A percentile compares a stretch with the other conserved stretches of the same genome.
Conservation (phyloP, 257 asterid genomes). For the Solanum peruvianum region DNA sequence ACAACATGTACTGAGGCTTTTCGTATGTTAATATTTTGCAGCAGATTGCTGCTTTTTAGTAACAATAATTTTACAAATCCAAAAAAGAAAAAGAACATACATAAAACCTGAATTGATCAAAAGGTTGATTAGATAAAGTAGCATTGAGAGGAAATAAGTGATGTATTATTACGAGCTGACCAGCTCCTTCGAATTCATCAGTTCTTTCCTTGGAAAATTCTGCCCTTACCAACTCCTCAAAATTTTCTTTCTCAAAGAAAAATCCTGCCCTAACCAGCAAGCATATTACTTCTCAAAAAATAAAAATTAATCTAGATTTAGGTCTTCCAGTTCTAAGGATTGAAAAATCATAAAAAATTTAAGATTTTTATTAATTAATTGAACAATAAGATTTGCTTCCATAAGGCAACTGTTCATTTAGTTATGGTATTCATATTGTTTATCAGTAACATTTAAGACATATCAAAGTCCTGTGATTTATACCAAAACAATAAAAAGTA, state of each 20-base stretch:
- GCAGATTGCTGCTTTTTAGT: not conserved
- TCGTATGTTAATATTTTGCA: not conserved
- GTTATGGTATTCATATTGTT: not conserved
- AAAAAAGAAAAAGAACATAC: not conserved
- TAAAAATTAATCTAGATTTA: not conserved
- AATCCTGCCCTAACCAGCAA: not conserved
- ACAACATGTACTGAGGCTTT: not conserved
- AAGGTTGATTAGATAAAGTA: not conserved
- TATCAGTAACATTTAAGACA: not conserved
- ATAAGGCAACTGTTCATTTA: not conserved
- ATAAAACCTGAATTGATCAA: not conserved
- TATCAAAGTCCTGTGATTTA: not conserved
- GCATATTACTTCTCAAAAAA: not conserved
- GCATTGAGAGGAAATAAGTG: not conserved
- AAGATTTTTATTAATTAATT: not conserved
- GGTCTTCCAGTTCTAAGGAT: not conserved
- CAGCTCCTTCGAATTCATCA: not conserved
- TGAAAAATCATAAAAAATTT: not conserved
- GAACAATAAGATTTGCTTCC: not conserved
- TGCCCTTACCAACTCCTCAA: not conserved
- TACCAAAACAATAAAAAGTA: not conserved
- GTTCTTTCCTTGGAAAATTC: not conserved
- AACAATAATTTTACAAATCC: not conserved
- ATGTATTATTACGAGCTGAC: not conserved
- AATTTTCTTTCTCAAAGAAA: not conserved